Conservation (phyloP, 2,329 filamentous ascomycete genomes). For the Colletotrichum godetiae region DNA sequence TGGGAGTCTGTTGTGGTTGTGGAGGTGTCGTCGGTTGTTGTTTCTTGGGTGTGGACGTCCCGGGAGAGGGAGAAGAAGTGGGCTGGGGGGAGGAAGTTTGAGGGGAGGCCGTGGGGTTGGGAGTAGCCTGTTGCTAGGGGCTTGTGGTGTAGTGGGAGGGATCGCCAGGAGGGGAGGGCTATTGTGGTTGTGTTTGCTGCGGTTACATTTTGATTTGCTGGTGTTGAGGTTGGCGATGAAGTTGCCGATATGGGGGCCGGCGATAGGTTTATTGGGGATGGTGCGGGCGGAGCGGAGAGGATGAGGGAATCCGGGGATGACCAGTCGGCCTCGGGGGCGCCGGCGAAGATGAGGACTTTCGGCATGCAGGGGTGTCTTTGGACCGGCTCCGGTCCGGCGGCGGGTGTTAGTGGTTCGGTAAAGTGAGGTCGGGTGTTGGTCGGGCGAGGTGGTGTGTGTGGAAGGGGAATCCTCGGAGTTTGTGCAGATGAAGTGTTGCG, state of each 20-base stretch:
- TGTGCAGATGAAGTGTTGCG: background rate
- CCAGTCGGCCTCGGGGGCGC: slow-evolving; percentile 46
- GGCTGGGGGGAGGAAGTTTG: slow-evolving; percentile 42
- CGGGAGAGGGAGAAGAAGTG: slow-evolving; percentile 61
- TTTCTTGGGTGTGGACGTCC: slow-evolving; percentile 24
- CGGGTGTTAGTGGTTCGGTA: background rate
- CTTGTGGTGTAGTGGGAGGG: slow-evolving; percentile 59
- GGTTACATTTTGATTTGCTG: background rate
- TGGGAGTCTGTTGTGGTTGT: slow-evolving; percentile 5
- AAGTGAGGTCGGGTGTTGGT: background rate
- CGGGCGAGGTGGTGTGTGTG: background rate
- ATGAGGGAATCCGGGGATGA: slow-evolving; percentile 42
- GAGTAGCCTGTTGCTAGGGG: slow-evolving; percentile 64
- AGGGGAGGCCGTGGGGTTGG: slow-evolving; percentile 55
- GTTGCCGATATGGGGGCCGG: background rate
- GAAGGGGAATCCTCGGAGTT: background rate
- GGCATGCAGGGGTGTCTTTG: slow-evolving; percentile 38
- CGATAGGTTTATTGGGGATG: background rate
- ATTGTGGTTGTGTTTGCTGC: background rate
- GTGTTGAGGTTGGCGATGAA: background rate
- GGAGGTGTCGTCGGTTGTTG: slow-evolving; percentile 21
- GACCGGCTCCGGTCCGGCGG: background rate
- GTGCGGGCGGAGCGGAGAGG: slow-evolving; percentile 35
- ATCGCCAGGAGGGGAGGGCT: slow-evolving; percentile 61
- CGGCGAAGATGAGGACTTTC: slow-evolving; percentile 51